Evolutionary conservation across 768 basidiomycete species (phyloP), one percentile per base, ranked within the genome.

Genomic region (Pulveroboletus frians): DNA sequence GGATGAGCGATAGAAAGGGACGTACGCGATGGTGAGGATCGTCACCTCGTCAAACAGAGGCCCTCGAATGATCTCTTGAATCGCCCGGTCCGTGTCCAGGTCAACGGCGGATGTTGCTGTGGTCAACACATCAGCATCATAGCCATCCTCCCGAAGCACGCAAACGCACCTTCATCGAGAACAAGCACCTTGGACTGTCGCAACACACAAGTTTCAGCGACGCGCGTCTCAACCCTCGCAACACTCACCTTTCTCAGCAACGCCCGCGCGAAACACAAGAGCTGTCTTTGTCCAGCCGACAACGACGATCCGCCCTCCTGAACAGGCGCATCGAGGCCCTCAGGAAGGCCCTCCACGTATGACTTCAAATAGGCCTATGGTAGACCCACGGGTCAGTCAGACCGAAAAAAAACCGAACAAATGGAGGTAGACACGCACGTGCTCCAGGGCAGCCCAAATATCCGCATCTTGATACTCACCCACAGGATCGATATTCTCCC

Each of bases 401-500:
- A 26, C 5, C 3, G 4, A 18, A 18, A 30, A 6, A 17, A 2
- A 26, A 1, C 23, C 9, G 5, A 9, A 27, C 10, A 0, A 8
- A 20, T 13, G 20, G 14, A 10, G 4, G 2, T 1, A 14, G 30
- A 17, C 7, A 52, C 58, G 8, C 11, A 74, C 76, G 66, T 93
- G 86, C 53, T 81, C 79, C 29, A 97, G 74, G 9, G 94, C 90
- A 13, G 70, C 70, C 95, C 95, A 98, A 21, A 98, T 89, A 51
- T 90, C 85, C 2, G 69, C 77, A 66, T 98, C 94, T 15, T 76
- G 72, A 52, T 88, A 71, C 49, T 76, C 72, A 1, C 85, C 85
- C 15, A 87, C 77, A 9, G 93, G 94, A 65, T 96, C 94, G 48
- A 96, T 85, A 60, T 96, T 96, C 56, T 92, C 83, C 47, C 91